Percentiles rank a stretch among this genome's conserved stretches.
These are phyloP conservation scores for Paracorniculantispora psalliotae DNA, from an alignment of 2,329 filamentous ascomycete species.

Conservation along the genomic window DNA sequence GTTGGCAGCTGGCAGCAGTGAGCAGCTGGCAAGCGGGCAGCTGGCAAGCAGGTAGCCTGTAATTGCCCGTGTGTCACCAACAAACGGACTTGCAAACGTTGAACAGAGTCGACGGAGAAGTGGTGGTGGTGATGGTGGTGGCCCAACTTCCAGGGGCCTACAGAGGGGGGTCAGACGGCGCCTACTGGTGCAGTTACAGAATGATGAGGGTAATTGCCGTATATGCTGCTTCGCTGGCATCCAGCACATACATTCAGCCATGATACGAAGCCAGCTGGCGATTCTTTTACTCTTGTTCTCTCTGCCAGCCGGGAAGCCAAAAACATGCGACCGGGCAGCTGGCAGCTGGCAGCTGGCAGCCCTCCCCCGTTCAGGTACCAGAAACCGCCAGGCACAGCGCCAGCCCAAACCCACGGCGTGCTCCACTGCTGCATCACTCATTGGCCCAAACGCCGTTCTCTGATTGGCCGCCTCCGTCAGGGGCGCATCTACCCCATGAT, in stretches of 20 bases:
- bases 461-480: neutral
- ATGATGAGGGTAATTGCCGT: neutral
- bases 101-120: too few relatives aligned
- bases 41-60: too few relatives aligned
- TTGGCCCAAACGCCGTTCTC: neutral
- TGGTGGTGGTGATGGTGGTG: neutral
- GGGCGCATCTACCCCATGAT: conserved; percentile 13
- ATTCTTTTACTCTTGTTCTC: neutral
- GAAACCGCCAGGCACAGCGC: neutral
- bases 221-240: neutral
- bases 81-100: neutral
- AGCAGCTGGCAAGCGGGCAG: neutral
- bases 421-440: neutral
- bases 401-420: neutral
- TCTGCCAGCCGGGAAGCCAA: neutral
- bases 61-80: neutral
- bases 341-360: neutral
- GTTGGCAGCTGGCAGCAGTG: neutral
- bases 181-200: neutral
- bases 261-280: neutral
- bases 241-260: neutral
- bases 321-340: neutral
- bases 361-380: neutral
- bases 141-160: neutral
- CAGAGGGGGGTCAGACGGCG: neutral